These are phyloP conservation scores for Calonectria pseudoreteaudii DNA, from an alignment of 2,329 filamentous ascomycete species.

Conservation along the genomic window DNA sequence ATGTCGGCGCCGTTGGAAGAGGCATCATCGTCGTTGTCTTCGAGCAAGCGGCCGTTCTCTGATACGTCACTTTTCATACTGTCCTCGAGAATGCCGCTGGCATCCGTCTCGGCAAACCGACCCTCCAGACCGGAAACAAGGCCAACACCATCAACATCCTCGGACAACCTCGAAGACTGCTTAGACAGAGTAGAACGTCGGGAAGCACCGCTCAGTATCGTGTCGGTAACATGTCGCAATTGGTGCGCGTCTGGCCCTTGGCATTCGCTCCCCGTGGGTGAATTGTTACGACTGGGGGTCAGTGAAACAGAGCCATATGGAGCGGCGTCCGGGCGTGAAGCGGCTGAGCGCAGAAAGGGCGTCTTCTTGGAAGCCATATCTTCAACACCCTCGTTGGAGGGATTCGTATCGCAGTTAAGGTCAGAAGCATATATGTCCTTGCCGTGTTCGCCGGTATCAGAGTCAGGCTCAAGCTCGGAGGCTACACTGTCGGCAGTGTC, in stretches of 20 bases:
- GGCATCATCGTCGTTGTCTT: slow-evolving; percentile 51
- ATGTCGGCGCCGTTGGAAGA: slow-evolving; percentile 58
- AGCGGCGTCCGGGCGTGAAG: slow-evolving; percentile 45
- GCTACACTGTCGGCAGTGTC: slow-evolving; percentile 15
- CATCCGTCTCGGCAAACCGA: slow-evolving; percentile 62
- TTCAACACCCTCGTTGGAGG: slow-evolving; percentile 31
- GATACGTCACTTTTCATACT: slow-evolving; percentile 54
- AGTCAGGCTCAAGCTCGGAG: slow-evolving; percentile 3
- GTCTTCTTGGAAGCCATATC: slow-evolving; percentile 52
- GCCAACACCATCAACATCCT: slow-evolving; percentile 63
- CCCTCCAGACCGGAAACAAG: slow-evolving; percentile 66
- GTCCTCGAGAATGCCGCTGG: slow-evolving; percentile 59
- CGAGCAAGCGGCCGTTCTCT: slow-evolving; percentile 49
- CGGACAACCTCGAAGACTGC: slow-evolving; percentile 55
- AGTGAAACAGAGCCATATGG: slow-evolving; percentile 54
- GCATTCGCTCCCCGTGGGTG: slow-evolving; percentile 50
- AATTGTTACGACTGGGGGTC: slow-evolving; percentile 50
- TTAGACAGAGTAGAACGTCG: slow-evolving; percentile 47
- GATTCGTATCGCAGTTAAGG: slow-evolving; percentile 27
- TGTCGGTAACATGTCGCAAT: slow-evolving; percentile 50
- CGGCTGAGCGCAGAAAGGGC: slow-evolving; percentile 49
- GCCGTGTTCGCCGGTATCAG: slow-evolving; percentile 14
- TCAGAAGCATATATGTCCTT: slow-evolving; percentile 45
- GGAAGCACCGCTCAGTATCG: slow-evolving; percentile 47
- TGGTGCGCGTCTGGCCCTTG: slow-evolving; percentile 46